Evolutionary conservation across 2,329 filamentous ascomycete species (phyloP).

Genomic region (Catunica adiposa): DNA sequence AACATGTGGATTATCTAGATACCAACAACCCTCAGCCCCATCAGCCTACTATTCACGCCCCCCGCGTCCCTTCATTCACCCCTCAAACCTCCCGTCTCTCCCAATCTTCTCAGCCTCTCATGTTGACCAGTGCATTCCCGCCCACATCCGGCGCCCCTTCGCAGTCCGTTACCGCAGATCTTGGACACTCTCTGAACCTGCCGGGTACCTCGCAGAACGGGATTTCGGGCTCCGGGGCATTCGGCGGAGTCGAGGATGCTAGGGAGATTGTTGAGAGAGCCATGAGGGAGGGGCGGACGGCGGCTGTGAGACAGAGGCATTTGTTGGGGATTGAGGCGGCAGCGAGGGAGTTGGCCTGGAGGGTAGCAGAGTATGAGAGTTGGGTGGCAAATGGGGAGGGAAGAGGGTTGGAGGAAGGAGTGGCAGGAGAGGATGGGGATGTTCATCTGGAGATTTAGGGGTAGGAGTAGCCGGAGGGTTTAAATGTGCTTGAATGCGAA

Average conservation of each 20-base stretch:
- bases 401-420: constrained; percentile 6
- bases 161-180: not conserved
- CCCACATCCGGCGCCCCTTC: not conserved
- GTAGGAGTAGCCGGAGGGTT: too few species aligned
- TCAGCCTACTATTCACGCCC: constrained; percentile 17
- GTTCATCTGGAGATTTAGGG: not conserved
- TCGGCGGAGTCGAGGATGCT: constrained; percentile 22
- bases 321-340: constrained; percentile 36
- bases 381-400: constrained; percentile 18
- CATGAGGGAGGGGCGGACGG: constrained; percentile 28
- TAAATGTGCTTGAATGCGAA: too few species aligned
- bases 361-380: constrained; percentile 36
- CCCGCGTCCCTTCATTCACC: constrained; percentile 8
- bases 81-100: constrained; percentile 15
- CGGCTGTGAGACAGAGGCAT: constrained; percentile 29
- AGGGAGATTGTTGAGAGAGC: constrained; percentile 30
- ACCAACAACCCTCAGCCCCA: constrained; percentile 27
- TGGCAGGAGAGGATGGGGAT: not conserved
- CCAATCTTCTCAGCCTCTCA: constrained; percentile 12
- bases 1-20: constrained; percentile 20
- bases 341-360: constrained; percentile 37
- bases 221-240: not conserved
- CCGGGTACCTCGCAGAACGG: constrained; percentile 5
- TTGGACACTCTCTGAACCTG: not conserved
- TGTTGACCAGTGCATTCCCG: not conserved